phyloP scores from a whole-genome alignment of 1,284 basidiomycete species.

The Wallemia ichthyophaga region DNA sequence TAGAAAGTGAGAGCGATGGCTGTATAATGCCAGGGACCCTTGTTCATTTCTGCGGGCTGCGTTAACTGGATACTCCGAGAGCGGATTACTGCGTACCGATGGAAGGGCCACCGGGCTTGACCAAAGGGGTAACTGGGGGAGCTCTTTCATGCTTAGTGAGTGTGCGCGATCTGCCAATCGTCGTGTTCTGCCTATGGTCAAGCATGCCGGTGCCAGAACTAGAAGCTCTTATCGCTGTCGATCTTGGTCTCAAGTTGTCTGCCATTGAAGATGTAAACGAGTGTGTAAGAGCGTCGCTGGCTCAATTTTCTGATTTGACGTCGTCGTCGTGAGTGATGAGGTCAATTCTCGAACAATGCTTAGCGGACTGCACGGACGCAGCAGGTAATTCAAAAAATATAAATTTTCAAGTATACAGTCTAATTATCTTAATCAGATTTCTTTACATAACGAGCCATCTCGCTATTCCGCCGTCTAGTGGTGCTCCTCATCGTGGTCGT shows the following conservation, averaged over 20 bases:
- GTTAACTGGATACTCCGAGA: not conserved
- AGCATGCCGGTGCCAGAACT: not conserved
- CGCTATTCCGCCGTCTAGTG: not conserved
- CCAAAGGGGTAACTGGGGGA: not conserved
- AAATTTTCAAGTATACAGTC: no score
- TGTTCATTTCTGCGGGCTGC: slow-evolving; percentile 2
- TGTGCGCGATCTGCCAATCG: not conserved
- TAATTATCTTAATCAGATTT: no score
- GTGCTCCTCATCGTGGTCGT: not conserved
- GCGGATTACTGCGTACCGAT: not conserved
- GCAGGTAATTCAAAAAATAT: not conserved
- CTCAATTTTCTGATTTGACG: not conserved
- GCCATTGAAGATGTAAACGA: not conserved
- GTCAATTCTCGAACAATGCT: no score
- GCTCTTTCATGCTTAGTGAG: not conserved
- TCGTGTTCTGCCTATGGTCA: not conserved
- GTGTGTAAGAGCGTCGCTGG: not conserved
- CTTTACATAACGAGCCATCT: not conserved
- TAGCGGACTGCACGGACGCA: not conserved
- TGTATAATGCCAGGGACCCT: slow-evolving; percentile 9
- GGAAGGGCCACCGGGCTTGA: not conserved
- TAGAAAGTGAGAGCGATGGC: slow-evolving; percentile 11
- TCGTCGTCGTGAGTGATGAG: no score
- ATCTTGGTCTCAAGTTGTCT: not conserved
- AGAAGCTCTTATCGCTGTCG: not conserved